Evolutionary conservation across 306 rosid species (phyloP).

Genomic region (Begonia masoniana): DNA sequence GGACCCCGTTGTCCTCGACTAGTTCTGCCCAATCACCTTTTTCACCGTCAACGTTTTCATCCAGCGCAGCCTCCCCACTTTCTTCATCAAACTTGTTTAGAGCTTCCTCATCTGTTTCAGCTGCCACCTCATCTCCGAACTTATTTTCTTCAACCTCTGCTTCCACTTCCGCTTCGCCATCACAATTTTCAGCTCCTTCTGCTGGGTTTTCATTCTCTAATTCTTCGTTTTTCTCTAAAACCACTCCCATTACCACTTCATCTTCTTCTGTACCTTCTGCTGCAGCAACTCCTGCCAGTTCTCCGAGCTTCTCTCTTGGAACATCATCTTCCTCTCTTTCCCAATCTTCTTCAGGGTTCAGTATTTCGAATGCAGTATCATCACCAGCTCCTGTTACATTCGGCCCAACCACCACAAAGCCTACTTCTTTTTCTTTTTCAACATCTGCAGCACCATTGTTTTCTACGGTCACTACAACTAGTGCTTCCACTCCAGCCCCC

Average conservation of each 20-base stretch:
- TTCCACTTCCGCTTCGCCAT: constrained; percentile 19
- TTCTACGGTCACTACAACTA: constrained; percentile 44
- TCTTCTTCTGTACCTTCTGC: not conserved
- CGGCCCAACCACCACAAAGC: constrained; percentile 20
- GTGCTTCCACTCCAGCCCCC: constrained; percentile 32
- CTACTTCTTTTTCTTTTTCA: constrained; percentile 30
- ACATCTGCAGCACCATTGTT: constrained; percentile 34
- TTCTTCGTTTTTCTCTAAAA: constrained; percentile 19
- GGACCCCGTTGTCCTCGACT: constrained; percentile 8
- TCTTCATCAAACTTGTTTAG: constrained; percentile 13
- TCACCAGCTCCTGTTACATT: constrained; percentile 15
- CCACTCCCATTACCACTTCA: constrained; percentile 15
- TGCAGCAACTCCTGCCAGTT: constrained; percentile 13
- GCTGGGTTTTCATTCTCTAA: constrained; percentile 23
- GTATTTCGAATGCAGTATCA: constrained; percentile 28
- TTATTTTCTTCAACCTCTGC: constrained; percentile 19
- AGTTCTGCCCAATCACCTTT: constrained; percentile 4
- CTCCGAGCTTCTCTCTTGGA: constrained; percentile 38
- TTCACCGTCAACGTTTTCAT: constrained; percentile 9
- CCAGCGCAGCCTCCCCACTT: constrained; percentile 11
- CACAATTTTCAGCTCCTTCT: constrained; percentile 18
- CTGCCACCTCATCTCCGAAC: constrained; percentile 23
- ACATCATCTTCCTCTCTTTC: constrained; percentile 30
- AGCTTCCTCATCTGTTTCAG: constrained; percentile 14
- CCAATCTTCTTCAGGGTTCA: constrained; percentile 35